Evolutionary conservation across 169 alveolate genomes (phyloP).

Genomic region (Plasmodium berghei): DNA sequence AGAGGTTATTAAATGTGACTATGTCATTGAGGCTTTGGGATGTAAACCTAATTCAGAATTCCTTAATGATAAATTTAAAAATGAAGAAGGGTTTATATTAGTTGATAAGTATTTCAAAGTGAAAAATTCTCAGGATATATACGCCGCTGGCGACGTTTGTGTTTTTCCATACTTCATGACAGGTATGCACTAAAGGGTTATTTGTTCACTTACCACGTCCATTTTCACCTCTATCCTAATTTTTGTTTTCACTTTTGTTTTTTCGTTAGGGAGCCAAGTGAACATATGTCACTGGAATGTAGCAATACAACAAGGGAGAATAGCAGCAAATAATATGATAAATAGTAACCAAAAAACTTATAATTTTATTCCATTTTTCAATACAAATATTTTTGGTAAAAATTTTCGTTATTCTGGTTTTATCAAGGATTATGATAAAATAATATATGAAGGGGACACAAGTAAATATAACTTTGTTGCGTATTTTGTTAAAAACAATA

Average conservation of each 20-base stretch:
- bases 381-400: constrained; percentile 84
- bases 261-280: constrained; percentile 19
- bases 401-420: constrained; percentile 84
- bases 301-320: constrained; percentile 88
- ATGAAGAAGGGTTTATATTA: constrained; percentile 73
- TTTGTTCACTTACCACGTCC: not conserved
- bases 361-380: constrained; percentile 84
- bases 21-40: constrained; percentile 87
- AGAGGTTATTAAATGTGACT: constrained; percentile 81
- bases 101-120: constrained; percentile 81
- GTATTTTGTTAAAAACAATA: constrained; percentile 81
- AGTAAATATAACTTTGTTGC: constrained; percentile 82
- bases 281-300: constrained; percentile 88
- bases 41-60: constrained; percentile 79
- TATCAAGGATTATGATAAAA: constrained; percentile 79
- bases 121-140: constrained; percentile 81
- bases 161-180: constrained; percentile 82
- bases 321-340: constrained; percentile 86
- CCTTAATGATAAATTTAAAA: constrained; percentile 77
- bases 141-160: constrained; percentile 86
- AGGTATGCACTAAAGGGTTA: constrained; percentile 38
- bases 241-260: not conserved
- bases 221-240: no score
- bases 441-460: constrained; percentile 84
- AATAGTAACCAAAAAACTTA: constrained; percentile 68